Conservation (phyloP, 2,329 filamentous ascomycete species). For the Pestalotiopsis sp. region DNA sequence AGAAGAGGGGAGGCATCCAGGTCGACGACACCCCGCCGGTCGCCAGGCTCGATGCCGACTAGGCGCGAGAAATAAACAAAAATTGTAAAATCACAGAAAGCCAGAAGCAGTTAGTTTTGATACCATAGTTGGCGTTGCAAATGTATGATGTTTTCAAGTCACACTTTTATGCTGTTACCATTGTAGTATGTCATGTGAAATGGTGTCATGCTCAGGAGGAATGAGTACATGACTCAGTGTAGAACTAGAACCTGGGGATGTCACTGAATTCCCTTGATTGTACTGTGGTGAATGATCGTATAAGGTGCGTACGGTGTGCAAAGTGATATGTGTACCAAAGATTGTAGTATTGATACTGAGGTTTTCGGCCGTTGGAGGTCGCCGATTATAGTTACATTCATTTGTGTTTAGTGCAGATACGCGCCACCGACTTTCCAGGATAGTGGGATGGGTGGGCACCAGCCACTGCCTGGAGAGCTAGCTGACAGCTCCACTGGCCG, state of each 20-base stretch:
- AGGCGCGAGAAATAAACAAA: too few relatives aligned
- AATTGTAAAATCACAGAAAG: neutral
- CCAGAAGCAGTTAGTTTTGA: neutral
- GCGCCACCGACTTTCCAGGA: neutral
- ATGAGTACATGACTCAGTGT: too few relatives aligned
- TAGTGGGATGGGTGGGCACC: neutral
- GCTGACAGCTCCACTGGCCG: neutral
- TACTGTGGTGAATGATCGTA: too few relatives aligned
- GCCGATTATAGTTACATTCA: neutral
- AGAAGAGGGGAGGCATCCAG: constrained; percentile 88
- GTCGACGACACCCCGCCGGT: constrained; percentile 79
- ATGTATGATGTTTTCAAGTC: neutral
- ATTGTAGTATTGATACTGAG: neutral
- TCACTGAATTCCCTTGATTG: too few relatives aligned
- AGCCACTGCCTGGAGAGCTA: neutral
- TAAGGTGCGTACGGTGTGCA: too few relatives aligned
- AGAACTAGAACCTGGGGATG: too few relatives aligned
- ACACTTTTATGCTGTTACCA: neutral
- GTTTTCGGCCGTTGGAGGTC: neutral
- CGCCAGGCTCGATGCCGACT: constrained; percentile 79
- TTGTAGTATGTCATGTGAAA: neutral
- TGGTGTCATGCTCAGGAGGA: too few relatives aligned
- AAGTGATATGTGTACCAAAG: neutral
- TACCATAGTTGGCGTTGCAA: neutral
- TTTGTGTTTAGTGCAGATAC: neutral